Evolutionary conservation across 164 flowering plant genomes (phyloP).

Genomic region (Magnolia sinica): DNA sequence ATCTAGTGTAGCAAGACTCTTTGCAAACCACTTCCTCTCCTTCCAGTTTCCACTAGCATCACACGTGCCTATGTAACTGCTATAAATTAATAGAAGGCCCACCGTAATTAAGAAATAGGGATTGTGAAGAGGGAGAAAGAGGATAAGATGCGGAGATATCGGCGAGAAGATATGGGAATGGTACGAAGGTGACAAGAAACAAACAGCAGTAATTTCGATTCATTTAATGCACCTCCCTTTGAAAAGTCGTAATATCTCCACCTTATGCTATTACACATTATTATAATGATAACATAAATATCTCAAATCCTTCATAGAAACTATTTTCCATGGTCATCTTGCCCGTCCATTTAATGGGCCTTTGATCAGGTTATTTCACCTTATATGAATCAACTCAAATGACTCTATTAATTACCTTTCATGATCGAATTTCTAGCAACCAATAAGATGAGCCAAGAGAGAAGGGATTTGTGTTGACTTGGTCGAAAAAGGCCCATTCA

Average conservation of each 20-base stretch:
- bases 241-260: not conserved
- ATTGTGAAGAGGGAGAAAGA: not conserved
- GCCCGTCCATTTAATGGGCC: not conserved
- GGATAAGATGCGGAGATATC: not conserved
- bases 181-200: conserved; percentile 10
- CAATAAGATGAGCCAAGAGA: too few species aligned
- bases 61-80: not conserved
- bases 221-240: conserved; percentile 9
- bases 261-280: not conserved
- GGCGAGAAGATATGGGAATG: not conserved
- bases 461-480: too few species aligned
- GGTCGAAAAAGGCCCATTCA: too few species aligned
- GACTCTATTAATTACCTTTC: too few species aligned
- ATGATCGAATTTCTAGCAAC: too few species aligned
- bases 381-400: not conserved
- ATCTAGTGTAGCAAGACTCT: too few species aligned
- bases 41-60: not conserved
- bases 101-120: not conserved
- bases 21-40: not conserved
- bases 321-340: not conserved
- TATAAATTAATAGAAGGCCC: not conserved
- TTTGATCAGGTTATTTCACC: not conserved
- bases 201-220: not conserved
- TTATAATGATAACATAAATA: not conserved
- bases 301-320: too few species aligned